Conservation (phyloP, 768 basidiomycete genomes). For the Boletus edulis region DNA sequence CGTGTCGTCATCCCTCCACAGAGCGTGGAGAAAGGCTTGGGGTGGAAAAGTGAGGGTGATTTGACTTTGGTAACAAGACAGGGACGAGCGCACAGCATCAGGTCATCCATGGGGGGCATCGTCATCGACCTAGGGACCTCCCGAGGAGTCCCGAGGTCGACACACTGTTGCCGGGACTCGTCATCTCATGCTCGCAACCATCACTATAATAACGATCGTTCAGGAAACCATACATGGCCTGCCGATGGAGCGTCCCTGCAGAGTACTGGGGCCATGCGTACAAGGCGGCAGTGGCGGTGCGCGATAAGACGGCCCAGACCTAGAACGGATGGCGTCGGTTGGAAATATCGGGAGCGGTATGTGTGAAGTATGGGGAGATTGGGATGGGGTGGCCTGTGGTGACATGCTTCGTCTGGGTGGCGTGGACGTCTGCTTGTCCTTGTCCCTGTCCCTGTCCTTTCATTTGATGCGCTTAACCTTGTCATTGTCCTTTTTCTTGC, state of each 20-base stretch:
- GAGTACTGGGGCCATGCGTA: background rate
- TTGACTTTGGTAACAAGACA: too few species aligned
- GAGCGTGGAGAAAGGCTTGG: too few species aligned
- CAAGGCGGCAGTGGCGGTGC: conserved; percentile 5
- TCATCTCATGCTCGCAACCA: background rate
- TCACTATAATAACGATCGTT: background rate
- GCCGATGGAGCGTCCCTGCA: conserved; percentile 5
- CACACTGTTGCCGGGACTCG: background rate
- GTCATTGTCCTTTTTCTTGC: conserved; percentile 11
- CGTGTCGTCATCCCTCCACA: too few species aligned
- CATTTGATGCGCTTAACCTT: background rate
- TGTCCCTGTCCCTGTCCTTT: conserved; percentile 13
- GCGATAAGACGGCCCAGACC: background rate
- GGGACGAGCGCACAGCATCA: too few species aligned
- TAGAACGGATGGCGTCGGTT: conserved; percentile 12
- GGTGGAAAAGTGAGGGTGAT: too few species aligned
- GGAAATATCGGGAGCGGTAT: conserved; percentile 19
- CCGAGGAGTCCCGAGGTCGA: conserved; percentile 19
- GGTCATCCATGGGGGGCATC: too few species aligned
- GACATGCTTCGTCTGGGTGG: too few species aligned
- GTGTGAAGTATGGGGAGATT: conserved; percentile 7
- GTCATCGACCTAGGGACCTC: conserved; percentile 19
- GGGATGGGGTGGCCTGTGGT: conserved; percentile 2
- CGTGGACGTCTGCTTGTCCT: conserved; percentile 34
- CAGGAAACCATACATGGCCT: conserved; percentile 17